Percentiles rank a stretch among this genome's conserved stretches.
These are phyloP conservation scores for Magnolia changhungtana DNA, from an alignment of 164 flowering plant genomes.

Conservation along the genomic window DNA sequence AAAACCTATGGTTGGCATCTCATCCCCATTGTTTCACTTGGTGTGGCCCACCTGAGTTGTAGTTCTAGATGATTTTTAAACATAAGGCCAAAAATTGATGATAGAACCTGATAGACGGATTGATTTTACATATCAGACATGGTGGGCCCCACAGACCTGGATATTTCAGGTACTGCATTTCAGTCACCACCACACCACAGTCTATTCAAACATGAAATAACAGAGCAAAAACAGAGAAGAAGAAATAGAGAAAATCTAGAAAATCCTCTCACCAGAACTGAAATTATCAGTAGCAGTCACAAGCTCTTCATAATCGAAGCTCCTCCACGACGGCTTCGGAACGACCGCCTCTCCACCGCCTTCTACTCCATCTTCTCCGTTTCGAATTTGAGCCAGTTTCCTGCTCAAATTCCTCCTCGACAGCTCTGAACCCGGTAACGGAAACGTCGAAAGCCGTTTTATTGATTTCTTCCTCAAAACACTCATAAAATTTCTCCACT, in stretches of 20 bases:
- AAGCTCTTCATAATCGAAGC: conserved; percentile 56
- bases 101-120: too few relatives aligned
- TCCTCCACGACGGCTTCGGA: conserved; percentile 69
- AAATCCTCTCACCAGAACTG: conserved; percentile 46
- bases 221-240: background rate
- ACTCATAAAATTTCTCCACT: conserved; percentile 53
- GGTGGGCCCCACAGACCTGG: too few relatives aligned
- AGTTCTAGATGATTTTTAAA: too few relatives aligned
- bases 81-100: too few relatives aligned
- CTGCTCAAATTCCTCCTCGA: conserved; percentile 41
- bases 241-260: background rate
- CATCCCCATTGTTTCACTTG: too few relatives aligned
- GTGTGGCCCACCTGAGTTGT: too few relatives aligned
- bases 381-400: conserved; percentile 35
- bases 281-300: conserved; percentile 72
- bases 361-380: conserved; percentile 36
- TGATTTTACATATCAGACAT: too few relatives aligned
- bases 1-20: too few relatives aligned
- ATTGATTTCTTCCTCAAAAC: conserved; percentile 50
- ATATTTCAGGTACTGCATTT: too few relatives aligned
- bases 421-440: conserved; percentile 40
- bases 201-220: background rate
- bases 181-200: too few relatives aligned
- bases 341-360: conserved; percentile 17
- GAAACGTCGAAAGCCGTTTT: conserved; percentile 50